These are phyloP conservation scores for Dacryopinax primogenitus DNA, from an alignment of 768 basidiomycete genomes.

Conservation along the genomic window DNA sequence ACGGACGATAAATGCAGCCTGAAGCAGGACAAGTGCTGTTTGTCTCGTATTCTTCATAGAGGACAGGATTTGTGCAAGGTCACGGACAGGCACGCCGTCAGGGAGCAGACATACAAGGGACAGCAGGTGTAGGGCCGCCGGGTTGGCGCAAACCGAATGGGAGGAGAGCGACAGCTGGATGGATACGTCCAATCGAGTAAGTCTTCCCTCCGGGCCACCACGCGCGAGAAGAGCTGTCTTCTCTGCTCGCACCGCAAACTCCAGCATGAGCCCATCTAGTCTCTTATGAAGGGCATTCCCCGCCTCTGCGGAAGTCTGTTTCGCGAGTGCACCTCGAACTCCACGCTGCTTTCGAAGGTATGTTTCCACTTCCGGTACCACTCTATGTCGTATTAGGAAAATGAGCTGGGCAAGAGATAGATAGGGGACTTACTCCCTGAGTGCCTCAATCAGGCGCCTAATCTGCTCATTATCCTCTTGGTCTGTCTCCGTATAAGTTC, in stretches of 20 bases:
- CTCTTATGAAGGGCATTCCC: neutral
- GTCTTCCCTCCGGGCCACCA: neutral
- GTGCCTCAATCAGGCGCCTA: neutral
- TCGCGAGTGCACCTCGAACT: neutral
- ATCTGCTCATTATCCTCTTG: neutral
- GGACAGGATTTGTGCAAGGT: neutral
- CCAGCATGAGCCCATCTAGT: neutral
- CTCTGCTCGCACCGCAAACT: neutral
- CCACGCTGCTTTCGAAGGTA: neutral
- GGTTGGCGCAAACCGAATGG: conserved; percentile 16
- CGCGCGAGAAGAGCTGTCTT: conserved; percentile 9
- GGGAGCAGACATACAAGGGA: conserved; percentile 23
- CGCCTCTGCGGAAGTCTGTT: neutral
- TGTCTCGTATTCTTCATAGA: neutral
- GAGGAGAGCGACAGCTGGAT: conserved; percentile 21
- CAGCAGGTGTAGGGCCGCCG: conserved; percentile 21
- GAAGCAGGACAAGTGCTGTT: neutral
- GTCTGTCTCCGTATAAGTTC: neutral
- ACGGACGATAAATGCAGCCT: neutral
- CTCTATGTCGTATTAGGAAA: neutral
- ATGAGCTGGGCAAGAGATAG: neutral
- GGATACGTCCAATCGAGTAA: conserved; percentile 19
- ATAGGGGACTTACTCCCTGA: neutral
- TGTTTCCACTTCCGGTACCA: neutral
- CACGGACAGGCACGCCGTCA: conserved; percentile 16